A percentile compares a stretch with the other conserved stretches of the same genome.
phyloP scores from a whole-genome alignment of 306 rosid genomes.

The Fagus sylvatica region DNA sequence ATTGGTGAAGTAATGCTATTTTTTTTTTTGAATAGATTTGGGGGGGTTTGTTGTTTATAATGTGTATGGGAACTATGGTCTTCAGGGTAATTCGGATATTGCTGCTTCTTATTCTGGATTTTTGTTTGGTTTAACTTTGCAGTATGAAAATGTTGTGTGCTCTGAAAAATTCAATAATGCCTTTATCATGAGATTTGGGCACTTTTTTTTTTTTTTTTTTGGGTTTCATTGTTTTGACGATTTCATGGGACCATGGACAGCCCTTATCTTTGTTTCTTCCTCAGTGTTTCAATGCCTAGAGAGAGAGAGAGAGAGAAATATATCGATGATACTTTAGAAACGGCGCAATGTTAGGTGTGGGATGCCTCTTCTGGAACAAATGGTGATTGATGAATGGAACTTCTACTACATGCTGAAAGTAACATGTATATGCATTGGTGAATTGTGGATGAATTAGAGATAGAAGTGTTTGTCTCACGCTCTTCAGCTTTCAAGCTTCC shows the following conservation, averaged over 20 bases:
- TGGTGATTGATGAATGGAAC: not conserved
- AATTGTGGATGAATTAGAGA: slow-evolving; percentile 11
- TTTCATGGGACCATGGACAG: not conserved
- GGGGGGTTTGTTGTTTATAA: slow-evolving; percentile 27
- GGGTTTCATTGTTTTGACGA: not conserved
- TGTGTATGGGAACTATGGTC: slow-evolving; percentile 29
- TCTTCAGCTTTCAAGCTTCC: no score
- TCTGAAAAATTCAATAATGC: not conserved
- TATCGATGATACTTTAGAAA: not conserved
- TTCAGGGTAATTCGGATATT: slow-evolving; percentile 6
- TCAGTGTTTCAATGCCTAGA: not conserved
- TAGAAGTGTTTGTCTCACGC: no score
- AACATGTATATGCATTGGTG: not conserved
- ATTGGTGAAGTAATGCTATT: slow-evolving; percentile 35
- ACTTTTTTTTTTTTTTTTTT: not conserved
- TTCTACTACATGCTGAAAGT: not conserved
- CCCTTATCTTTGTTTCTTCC: not conserved
- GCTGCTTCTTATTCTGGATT: slow-evolving; percentile 10
- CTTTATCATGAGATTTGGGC: not conserved
- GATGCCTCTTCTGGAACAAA: not conserved
- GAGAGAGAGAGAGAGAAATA: not conserved
- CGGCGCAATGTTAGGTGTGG: not conserved
- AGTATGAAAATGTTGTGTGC: slow-evolving; percentile 1
- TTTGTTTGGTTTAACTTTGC: not conserved
- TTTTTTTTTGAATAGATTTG: not conserved